Evolutionary conservation across 2,329 filamentous ascomycete species (phyloP).

Genomic region (Ophiobolus disseminans): DNA sequence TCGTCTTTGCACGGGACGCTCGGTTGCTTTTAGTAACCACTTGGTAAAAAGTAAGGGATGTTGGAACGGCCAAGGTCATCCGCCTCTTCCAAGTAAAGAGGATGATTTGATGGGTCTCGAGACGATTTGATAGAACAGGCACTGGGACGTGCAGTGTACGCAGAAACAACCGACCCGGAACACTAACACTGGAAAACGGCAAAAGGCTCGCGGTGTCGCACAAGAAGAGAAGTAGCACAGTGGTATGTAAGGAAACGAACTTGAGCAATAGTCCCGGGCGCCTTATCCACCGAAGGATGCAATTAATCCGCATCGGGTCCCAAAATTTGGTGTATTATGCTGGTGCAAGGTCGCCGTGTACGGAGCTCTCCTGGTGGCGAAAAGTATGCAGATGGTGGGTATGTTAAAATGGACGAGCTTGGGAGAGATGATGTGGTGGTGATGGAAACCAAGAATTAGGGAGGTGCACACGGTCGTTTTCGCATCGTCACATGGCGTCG

Average conservation of each 20-base stretch:
- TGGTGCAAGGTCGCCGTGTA: slow-evolving; percentile 30
- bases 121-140: slow-evolving; percentile 22
- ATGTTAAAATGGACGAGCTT: slow-evolving; percentile 36
- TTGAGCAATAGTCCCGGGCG: slow-evolving; percentile 40
- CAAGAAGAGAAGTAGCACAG: slow-evolving; percentile 34
- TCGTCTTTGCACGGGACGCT: no score
- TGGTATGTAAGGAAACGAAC: slow-evolving; percentile 44
- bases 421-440: slow-evolving; percentile 34
- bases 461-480: slow-evolving; percentile 37
- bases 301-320: slow-evolving; percentile 29
- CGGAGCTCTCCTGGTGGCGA: slow-evolving; percentile 27
- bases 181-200: slow-evolving; percentile 14
- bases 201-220: slow-evolving; percentile 26
- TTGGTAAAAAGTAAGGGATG: no score
- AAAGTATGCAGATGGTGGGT: slow-evolving; percentile 35
- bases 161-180: slow-evolving; percentile 38
- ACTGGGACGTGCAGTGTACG: slow-evolving; percentile 32
- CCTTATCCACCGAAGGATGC: slow-evolving; percentile 39
- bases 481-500: slow-evolving; percentile 43
- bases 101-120: slow-evolving; percentile 15
- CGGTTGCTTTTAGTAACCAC: slow-evolving; percentile 30
- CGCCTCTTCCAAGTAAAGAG: no score
- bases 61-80: no score
- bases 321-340: slow-evolving; percentile 44
- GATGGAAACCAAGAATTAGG: slow-evolving; percentile 33